Evolutionary conservation across 495 filamentous ascomycete genomes (phyloP), one percentile per base, ranked within the genome.

Genomic region (Penicillium alfredii): DNA sequence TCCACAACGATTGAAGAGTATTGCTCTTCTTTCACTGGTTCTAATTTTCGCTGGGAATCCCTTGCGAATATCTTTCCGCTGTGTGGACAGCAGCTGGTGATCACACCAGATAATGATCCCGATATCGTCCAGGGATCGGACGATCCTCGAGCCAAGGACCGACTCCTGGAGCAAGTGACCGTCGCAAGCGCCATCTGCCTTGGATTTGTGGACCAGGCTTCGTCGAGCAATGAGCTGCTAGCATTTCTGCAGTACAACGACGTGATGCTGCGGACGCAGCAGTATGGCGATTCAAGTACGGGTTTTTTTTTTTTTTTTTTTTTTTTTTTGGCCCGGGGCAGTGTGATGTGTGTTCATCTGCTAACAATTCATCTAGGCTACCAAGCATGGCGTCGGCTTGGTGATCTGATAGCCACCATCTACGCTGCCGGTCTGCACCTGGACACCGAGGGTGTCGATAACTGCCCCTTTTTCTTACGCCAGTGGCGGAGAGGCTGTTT

Each of bases 391-490:
- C 61, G 74, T 22, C 56, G 64, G 14, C 62, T 73, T 8, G 66
- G 72, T 19, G 71, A 78, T 28, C 40, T 76, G 1, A 45, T 72
- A 8, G 61, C 69, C 8, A 69, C 75, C 0, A 52, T 76, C n/a
- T 72, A 74, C 18, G 73, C 74, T 14, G 62, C 75, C 11, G 78
- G 77, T 9, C 55, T 80, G 2, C 78, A 82, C 45, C 67, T 73
- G 46, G 69, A 74, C 33, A 64, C 52, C 22, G 54, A 59, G 9
- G 54, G 59, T 4, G 37, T 61, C 15, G 57, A 67, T 3, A 49
- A 64, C 13, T 69, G 64, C 13, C 72, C 74, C 1, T 71, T 73
- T 29, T 74, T 76, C 40, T 63, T 76, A 6, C 60, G 51, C 6
- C 68, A 76, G 37, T 55, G 71, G 49, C 63, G 70, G 13, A 64